A percentile compares a stretch with the other conserved stretches of the same genome.
Conservation (phyloP, 2,329 filamentous ascomycete species). For the Paecilomyces niveus region DNA sequence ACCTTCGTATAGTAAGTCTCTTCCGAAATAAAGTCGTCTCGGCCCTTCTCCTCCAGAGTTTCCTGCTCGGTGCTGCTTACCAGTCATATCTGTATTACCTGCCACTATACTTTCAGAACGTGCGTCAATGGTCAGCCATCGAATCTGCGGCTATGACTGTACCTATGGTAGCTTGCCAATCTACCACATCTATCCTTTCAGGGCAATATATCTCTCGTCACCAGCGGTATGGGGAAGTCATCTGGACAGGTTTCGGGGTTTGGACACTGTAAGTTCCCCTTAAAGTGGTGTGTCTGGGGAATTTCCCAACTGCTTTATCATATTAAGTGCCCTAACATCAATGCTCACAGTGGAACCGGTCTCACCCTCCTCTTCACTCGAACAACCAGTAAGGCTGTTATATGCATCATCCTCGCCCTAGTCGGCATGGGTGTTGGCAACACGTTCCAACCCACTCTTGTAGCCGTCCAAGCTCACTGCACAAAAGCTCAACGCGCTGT, state of each 20-base stretch:
- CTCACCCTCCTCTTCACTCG: slow-evolving; percentile 46
- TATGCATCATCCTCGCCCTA: slow-evolving; percentile 46
- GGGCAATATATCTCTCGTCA: slow-evolving; percentile 53
- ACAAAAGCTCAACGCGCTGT: slow-evolving; percentile 53
- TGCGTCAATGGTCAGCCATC: slow-evolving; percentile 37
- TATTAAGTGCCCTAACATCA: neutral
- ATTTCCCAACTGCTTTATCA: slow-evolving; percentile 1
- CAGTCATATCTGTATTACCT: slow-evolving; percentile 56
- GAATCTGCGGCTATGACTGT: slow-evolving; percentile 47
- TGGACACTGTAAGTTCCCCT: slow-evolving; percentile 39
- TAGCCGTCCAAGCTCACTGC: slow-evolving; percentile 53
- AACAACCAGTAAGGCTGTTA: slow-evolving; percentile 39
- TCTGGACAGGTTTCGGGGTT: slow-evolving; percentile 42
- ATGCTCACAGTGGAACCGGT: slow-evolving; percentile 37
- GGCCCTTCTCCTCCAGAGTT: slow-evolving; percentile 51
- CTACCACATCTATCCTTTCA: slow-evolving; percentile 30
- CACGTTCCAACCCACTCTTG: slow-evolving; percentile 47
- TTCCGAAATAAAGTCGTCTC: slow-evolving; percentile 49
- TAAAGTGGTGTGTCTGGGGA: too few species aligned
- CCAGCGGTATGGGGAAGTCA: slow-evolving; percentile 54
- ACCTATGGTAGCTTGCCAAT: slow-evolving; percentile 44
- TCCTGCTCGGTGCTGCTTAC: slow-evolving; percentile 55
- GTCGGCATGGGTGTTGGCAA: slow-evolving; percentile 49
- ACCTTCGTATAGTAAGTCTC: slow-evolving; percentile 29
- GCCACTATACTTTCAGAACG: slow-evolving; percentile 57